Evolutionary conservation across 768 basidiomycete species (phyloP).

Genomic region (Inosperma sp.): DNA sequence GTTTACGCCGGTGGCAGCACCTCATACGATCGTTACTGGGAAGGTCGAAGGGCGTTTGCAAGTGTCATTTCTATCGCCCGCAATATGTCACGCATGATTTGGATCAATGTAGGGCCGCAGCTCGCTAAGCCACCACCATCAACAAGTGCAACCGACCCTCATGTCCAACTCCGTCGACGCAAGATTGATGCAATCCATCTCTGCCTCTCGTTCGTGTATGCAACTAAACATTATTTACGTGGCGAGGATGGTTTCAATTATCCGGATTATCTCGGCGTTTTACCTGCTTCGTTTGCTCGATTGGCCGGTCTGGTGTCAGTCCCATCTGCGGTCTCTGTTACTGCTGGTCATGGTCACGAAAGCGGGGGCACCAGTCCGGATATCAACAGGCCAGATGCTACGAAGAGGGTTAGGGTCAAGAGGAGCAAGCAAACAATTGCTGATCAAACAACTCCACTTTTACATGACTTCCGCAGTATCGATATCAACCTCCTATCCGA

Average conservation of each 20-base stretch:
- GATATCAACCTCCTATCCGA: conserved; percentile 58
- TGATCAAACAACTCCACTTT: conserved; percentile 55
- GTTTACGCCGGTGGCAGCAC: conserved; percentile 36
- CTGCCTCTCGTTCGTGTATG: conserved; percentile 64
- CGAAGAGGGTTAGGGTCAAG: conserved; percentile 66
- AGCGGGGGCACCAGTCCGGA: conserved; percentile 38
- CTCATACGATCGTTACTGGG: conserved; percentile 84
- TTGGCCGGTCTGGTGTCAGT: conserved; percentile 21
- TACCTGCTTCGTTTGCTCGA: conserved; percentile 58
- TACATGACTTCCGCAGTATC: conserved; percentile 51
- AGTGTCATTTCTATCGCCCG: conserved; percentile 67
- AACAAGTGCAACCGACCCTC: conserved; percentile 37
- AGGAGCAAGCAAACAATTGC: conserved; percentile 58
- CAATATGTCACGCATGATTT: conserved; percentile 71
- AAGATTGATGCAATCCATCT: conserved; percentile 72
- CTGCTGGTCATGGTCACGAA: conserved; percentile 23
- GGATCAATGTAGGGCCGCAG: conserved; percentile 66
- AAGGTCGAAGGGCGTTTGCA: conserved; percentile 83
- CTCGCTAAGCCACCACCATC: too few species aligned
- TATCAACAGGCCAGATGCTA: conserved; percentile 41
- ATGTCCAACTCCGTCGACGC: conserved; percentile 50
- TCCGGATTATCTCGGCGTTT: conserved; percentile 59
- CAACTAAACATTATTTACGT: conserved; percentile 79
- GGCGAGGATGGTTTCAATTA: conserved; percentile 74
- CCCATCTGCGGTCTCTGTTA: neutral